Conservation (phyloP, 2,329 filamentous ascomycete species). For the Epichloe glyceriae region DNA sequence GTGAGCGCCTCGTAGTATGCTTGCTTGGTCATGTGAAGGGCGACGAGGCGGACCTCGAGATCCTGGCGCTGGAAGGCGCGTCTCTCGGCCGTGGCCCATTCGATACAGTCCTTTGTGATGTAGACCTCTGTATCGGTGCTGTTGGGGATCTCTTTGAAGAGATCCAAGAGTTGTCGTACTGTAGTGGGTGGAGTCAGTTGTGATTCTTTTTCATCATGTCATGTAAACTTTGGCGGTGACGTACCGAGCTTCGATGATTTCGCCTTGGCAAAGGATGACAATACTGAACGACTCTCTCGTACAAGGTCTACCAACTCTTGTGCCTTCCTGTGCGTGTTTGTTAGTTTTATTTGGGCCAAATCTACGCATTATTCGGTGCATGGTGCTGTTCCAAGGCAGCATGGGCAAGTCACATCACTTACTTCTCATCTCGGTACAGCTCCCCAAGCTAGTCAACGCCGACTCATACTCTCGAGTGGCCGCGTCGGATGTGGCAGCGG, state of each 20-base stretch:
- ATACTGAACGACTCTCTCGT: conserved; percentile 75
- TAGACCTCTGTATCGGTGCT: conserved; percentile 87
- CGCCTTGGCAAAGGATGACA: conserved; percentile 95
- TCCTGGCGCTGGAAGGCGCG: conserved; percentile 95
- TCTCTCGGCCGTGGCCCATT: conserved; percentile 92
- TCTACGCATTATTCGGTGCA: neutral
- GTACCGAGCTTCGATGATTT: conserved; percentile 96
- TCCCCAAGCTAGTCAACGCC: conserved; percentile 76
- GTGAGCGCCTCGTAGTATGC: conserved; percentile 94
- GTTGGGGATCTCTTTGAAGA: conserved; percentile 87
- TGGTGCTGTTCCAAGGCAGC: too few relatives aligned
- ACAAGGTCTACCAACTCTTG: conserved; percentile 82
- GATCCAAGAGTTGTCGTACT: conserved; percentile 95
- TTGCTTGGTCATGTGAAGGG: conserved; percentile 92
- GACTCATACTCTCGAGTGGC: conserved; percentile 85
- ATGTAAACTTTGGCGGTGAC: conserved; percentile 15
- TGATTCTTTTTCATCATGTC: neutral
- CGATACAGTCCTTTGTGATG: conserved; percentile 98
- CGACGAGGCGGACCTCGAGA: conserved; percentile 88
- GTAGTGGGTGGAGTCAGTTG: conserved; percentile 5
- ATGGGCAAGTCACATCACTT: conserved; percentile 21
- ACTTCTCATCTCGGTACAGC: conserved; percentile 83
- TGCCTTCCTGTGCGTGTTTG: conserved; percentile 42
- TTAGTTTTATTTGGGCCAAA: neutral
- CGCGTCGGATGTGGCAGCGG: conserved; percentile 68